These are phyloP conservation scores for Escallonia herrerae DNA, from an alignment of 129 eudicot species.

Conservation along the genomic window DNA sequence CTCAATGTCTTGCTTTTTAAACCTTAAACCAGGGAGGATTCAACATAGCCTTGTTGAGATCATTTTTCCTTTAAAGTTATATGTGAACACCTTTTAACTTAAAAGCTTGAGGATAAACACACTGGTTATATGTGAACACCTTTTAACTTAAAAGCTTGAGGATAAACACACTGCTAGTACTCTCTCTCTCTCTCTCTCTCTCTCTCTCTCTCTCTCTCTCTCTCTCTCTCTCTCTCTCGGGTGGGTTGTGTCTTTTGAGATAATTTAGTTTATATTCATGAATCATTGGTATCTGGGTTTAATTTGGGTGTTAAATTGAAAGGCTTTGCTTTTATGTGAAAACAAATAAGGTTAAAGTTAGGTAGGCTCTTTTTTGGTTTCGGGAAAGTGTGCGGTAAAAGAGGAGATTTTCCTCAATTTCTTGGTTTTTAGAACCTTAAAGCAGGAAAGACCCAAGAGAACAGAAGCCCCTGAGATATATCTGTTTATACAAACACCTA, in stretches of 20 bases:
- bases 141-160: too few species aligned
- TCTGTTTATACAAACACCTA: neutral
- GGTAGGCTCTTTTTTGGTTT: neutral
- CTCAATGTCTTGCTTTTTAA: too few species aligned
- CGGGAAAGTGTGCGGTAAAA: neutral
- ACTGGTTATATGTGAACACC: too few species aligned
- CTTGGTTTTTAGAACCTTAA: neutral
- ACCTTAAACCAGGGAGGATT: too few species aligned
- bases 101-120: slow-evolving; percentile 68
- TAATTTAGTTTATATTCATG: too few species aligned
- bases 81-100: too few species aligned
- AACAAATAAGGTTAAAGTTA: too few species aligned
- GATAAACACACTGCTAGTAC: slow-evolving; percentile 74
- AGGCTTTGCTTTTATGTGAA: too few species aligned
- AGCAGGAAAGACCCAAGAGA: neutral
- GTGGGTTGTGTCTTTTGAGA: neutral
- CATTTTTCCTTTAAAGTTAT: too few species aligned
- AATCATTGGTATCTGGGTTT: neutral
- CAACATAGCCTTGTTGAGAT: too few species aligned
- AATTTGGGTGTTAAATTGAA: neutral
- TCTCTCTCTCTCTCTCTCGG: neutral
- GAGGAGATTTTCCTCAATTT: neutral
- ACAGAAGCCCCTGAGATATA: neutral
- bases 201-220: neutral
- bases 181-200: neutral